Conservation (phyloP, 129 eudicot genomes). For the Deinandra increscens region DNA sequence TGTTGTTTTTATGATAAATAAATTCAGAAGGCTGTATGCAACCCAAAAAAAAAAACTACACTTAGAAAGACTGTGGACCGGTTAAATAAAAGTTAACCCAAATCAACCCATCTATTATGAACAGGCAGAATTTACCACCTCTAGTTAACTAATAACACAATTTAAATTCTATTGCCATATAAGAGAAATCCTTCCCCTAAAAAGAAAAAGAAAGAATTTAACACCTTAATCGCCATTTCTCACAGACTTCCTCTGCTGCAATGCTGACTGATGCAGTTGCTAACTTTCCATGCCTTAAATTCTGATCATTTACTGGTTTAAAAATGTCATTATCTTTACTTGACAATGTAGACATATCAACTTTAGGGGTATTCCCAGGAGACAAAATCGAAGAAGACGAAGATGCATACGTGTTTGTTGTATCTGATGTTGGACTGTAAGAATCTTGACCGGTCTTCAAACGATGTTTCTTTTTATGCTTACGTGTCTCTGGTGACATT, state of each 20-base stretch:
- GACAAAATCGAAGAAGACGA: conserved; percentile 38
- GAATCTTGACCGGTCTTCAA: conserved; percentile 53
- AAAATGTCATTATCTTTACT: conserved; percentile 33
- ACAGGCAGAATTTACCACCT: background rate
- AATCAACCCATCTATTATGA: background rate
- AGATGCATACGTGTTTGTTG: conserved; percentile 27
- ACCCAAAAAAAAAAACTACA: background rate
- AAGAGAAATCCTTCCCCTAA: conserved; percentile 1
- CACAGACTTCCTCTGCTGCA: conserved; percentile 85
- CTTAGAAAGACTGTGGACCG: background rate
- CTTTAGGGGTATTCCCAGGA: conserved; percentile 38
- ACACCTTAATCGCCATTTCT: conserved; percentile 93
- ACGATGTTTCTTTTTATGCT: conserved; percentile 68
- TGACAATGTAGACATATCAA: conserved; percentile 29
- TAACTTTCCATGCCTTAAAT: conserved; percentile 31
- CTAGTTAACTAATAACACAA: conserved; percentile 13
- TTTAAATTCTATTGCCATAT: background rate
- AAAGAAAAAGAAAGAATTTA: conserved; percentile 15
- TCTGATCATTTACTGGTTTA: conserved; percentile 42
- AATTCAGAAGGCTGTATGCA: background rate
- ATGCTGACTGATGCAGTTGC: conserved; percentile 54
- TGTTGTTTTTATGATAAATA: background rate
- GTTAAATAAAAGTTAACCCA: background rate
- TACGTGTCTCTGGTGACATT: conserved; percentile 46
- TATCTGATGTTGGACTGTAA: conserved; percentile 35